Evolutionary conservation across 306 rosid genomes (phyloP).

Genomic region (Pueraria montana): DNA sequence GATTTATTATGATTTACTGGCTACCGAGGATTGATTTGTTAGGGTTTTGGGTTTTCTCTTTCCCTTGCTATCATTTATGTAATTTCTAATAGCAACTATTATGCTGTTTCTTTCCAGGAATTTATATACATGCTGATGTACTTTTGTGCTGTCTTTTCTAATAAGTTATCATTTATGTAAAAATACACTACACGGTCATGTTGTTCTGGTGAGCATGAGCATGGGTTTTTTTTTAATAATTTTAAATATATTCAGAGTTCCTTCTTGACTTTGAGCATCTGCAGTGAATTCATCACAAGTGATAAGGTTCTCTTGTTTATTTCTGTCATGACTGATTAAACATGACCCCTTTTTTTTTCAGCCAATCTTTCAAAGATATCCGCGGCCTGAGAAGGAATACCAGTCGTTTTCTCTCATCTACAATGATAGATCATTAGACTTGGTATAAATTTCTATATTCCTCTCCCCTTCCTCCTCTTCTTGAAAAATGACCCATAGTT

Average conservation of each 20-base stretch:
- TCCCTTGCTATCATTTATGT: background rate
- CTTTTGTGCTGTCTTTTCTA: constrained; percentile 39
- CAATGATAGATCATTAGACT: constrained; percentile 92
- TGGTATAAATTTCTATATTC: constrained; percentile 66
- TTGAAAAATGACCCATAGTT: constrained; percentile 3
- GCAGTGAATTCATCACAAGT: constrained; percentile 37
- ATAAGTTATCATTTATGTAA: constrained; percentile 35
- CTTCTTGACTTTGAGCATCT: constrained; percentile 46
- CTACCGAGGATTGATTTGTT: constrained; percentile 32
- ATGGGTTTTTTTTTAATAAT: constrained; percentile 8
- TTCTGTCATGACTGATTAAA: constrained; percentile 55
- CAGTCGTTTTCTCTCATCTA: constrained; percentile 98
- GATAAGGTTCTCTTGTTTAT: constrained; percentile 38
- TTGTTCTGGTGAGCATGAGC: constrained; percentile 27
- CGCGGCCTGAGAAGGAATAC: constrained; percentile 98
- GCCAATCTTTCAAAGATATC: constrained; percentile 99
- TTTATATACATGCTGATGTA: constrained; percentile 40
- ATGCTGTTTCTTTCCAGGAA: constrained; percentile 40
- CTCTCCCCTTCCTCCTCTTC: background rate
- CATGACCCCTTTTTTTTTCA: constrained; percentile 57
- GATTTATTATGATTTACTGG: constrained; percentile 21
- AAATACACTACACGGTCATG: constrained; percentile 12
- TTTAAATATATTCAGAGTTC: constrained; percentile 32
- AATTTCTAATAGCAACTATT: constrained; percentile 17
- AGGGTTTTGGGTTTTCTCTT: background rate